A percentile compares a stretch with the other conserved stretches of the same genome.
phyloP scores from a whole-genome alignment of 805 yeast genomes.

The Ogataea kodamae region DNA sequence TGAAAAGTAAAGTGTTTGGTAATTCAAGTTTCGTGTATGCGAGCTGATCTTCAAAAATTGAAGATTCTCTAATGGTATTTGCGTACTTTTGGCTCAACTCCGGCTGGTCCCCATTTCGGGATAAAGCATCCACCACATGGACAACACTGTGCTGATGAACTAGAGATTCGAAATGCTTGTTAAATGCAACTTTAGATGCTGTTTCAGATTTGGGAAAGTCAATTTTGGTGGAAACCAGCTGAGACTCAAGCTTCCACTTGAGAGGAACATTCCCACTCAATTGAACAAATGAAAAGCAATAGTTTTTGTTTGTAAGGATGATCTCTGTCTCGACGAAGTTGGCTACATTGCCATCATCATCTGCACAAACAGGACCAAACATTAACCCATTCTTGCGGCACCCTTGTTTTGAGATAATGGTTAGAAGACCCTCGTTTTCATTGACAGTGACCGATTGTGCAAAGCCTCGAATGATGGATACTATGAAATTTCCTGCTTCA shows the following conservation, averaged over 20 bases:
- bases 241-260: constrained; percentile 50
- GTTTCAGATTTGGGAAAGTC: constrained; percentile 50
- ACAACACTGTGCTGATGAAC: constrained; percentile 47
- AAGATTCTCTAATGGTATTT: constrained; percentile 22
- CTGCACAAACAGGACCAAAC: constrained; percentile 57
- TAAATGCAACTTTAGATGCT: constrained; percentile 50
- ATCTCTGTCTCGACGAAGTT: constrained; percentile 53
- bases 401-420: constrained; percentile 51
- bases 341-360: constrained; percentile 51
- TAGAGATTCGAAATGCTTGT: constrained; percentile 46
- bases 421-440: constrained; percentile 39
- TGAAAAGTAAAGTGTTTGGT: constrained; percentile 34
- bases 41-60: constrained; percentile 17
- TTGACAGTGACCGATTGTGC: constrained; percentile 36
- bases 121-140: constrained; percentile 47
- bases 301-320: constrained; percentile 39
- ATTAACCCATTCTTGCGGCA: constrained; percentile 45
- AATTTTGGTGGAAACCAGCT: constrained; percentile 42
- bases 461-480: constrained; percentile 49
- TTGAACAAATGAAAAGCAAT: constrained; percentile 42
- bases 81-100: constrained; percentile 40
- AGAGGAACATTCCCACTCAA: constrained; percentile 54
- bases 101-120: constrained; percentile 41
- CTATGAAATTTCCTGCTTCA: constrained; percentile 45
- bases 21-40: constrained; percentile 37